A percentile compares a stretch with the other conserved stretches of the same genome.
These are phyloP conservation scores for Aspergillus sp. DNA, from an alignment of 2,329 filamentous ascomycete species.

Conservation along the genomic window DNA sequence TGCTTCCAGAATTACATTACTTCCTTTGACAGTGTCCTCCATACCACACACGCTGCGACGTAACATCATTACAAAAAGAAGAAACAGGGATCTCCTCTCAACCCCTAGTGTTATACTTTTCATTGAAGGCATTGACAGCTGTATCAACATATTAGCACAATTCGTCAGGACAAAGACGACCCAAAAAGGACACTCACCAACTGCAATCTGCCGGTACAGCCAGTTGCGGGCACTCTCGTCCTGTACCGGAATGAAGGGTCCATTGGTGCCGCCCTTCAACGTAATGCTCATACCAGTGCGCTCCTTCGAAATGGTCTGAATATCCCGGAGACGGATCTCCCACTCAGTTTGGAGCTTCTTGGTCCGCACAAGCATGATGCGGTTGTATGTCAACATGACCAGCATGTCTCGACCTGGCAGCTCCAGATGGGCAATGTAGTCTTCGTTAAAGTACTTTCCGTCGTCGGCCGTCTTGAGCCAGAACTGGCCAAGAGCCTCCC, in stretches of 20 bases:
- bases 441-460: slow-evolving; percentile 95
- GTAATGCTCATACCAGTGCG: slow-evolving; percentile 87
- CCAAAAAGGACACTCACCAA: slow-evolving; percentile 41
- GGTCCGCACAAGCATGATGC: slow-evolving; percentile 86
- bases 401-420: slow-evolving; percentile 84
- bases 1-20: neutral
- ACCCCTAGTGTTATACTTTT: slow-evolving; percentile 54
- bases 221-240: slow-evolving; percentile 74
- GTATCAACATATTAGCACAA: slow-evolving; percentile 12
- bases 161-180: neutral
- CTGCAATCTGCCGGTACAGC: slow-evolving; percentile 64
- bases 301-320: slow-evolving; percentile 97
- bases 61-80: slow-evolving; percentile 9
- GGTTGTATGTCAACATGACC: slow-evolving; percentile 81
- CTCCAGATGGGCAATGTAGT: slow-evolving; percentile 95
- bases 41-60: neutral
- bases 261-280: slow-evolving; percentile 85
- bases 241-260: slow-evolving; percentile 90
- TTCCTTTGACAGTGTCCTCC: neutral
- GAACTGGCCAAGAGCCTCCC: slow-evolving; percentile 93
- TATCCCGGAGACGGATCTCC: slow-evolving; percentile 93
- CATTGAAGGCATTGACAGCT: slow-evolving; percentile 67
- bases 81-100: neutral
- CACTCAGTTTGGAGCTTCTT: slow-evolving; percentile 86
- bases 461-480: slow-evolving; percentile 99